Evolutionary conservation across 768 basidiomycete genomes (phyloP).

Genomic region (Epithele typhae): DNA sequence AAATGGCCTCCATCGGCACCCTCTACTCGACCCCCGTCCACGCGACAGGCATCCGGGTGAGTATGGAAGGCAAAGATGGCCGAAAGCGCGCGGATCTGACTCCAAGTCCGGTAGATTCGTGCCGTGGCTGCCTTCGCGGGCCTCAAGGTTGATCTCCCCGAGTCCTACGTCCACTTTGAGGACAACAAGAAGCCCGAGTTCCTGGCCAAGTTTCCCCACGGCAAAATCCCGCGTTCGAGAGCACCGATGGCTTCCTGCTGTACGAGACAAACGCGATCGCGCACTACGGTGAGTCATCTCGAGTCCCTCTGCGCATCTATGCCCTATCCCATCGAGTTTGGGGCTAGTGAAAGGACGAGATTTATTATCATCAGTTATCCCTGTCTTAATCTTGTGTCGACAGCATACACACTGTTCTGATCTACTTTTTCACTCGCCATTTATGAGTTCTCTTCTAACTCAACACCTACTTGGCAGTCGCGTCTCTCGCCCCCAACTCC

Average conservation of each 20-base stretch:
- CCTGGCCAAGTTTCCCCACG: conserved; percentile 69
- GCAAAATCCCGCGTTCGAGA: conserved; percentile 86
- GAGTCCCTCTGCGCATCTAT: background rate
- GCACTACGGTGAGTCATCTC: conserved; percentile 71
- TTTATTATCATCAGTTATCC: conserved; percentile 56
- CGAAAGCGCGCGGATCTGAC: background rate
- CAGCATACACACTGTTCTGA: conserved; percentile 30
- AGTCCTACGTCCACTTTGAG: conserved; percentile 52
- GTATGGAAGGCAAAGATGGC: conserved; percentile 16
- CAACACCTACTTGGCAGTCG: conserved; percentile 48
- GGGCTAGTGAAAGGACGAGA: conserved; percentile 40
- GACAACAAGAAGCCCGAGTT: conserved; percentile 72
- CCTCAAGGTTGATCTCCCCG: conserved; percentile 50
- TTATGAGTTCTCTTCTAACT: background rate
- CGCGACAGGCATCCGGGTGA: conserved; percentile 44
- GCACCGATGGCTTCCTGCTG: conserved; percentile 70
- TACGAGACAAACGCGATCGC: conserved; percentile 80
- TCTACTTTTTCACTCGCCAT: conserved; percentile 9
- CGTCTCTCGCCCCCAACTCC: conserved; percentile 69
- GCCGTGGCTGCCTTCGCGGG: conserved; percentile 60
- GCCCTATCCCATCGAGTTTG: too few relatives aligned
- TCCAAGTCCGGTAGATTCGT: conserved; percentile 32
- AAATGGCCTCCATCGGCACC: conserved; percentile 60
- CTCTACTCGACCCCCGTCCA: conserved; percentile 50
- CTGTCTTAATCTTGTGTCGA: conserved; percentile 57